These are phyloP conservation scores for Haplographium delicatum DNA, from an alignment of 495 filamentous ascomycete genomes.

Conservation along the genomic window DNA sequence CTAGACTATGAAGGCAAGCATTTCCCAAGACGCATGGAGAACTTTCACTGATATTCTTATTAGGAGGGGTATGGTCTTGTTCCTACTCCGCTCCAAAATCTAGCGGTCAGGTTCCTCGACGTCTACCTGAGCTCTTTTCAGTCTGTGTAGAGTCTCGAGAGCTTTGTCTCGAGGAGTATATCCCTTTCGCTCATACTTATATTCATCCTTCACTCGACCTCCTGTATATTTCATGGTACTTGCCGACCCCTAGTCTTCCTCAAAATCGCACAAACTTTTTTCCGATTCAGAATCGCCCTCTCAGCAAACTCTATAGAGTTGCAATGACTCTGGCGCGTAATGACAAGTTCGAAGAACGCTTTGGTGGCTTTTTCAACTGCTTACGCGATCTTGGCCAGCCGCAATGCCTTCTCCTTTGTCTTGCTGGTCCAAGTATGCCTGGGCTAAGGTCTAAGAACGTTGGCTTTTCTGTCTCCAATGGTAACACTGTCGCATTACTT, in stretches of 20 bases:
- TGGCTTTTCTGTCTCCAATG: slow-evolving; percentile 13
- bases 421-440: not conserved
- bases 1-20: slow-evolving; percentile 4
- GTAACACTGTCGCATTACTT: not conserved
- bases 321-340: slow-evolving; percentile 14
- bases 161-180: slow-evolving; percentile 7
- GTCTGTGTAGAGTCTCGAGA: slow-evolving; percentile 12
- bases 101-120: not conserved
- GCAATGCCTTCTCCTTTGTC: slow-evolving; percentile 5
- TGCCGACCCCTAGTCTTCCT: not conserved
- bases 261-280: not conserved
- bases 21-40: too few relatives aligned
- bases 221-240: slow-evolving; percentile 12
- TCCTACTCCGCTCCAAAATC: not conserved
- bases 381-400: slow-evolving; percentile 1
- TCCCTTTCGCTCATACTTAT: slow-evolving; percentile 11
- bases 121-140: slow-evolving; percentile 7
- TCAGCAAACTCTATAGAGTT: slow-evolving; percentile 6
- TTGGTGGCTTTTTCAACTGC: slow-evolving; percentile 7
- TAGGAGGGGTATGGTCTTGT: slow-evolving; percentile 1
- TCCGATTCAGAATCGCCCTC: not conserved
- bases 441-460: not conserved
- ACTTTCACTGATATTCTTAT: not conserved
- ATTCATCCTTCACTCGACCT: slow-evolving; percentile 13
- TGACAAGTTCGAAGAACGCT: not conserved